Evolutionary conservation across 257 asterid genomes (phyloP), one percentile per base, ranked within the genome.

Genomic region (Sherardia arvensis): DNA sequence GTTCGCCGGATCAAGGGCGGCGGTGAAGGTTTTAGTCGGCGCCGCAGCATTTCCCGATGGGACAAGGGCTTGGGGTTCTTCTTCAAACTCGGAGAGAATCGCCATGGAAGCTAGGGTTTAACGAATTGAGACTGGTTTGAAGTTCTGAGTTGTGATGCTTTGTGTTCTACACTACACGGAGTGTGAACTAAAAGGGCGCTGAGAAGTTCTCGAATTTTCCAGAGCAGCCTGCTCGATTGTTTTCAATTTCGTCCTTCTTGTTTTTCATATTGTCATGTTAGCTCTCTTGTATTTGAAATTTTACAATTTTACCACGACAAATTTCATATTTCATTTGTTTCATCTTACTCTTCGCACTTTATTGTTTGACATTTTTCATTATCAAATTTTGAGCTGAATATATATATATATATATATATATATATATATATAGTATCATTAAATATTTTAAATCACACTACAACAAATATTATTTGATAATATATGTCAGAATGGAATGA

Each of bases 21-120:
- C 82, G 49, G 22, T 77, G 73, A 85, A 87, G 53, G 79, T 76
- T 85, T 66, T 45, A 1, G 73, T 4, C 5, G 78, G 34, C 8
- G 87, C 59, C 1, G 82, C 0, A 23, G 73, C 17, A 0, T 77
- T n/a, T 12, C 43, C 17, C 45, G 47, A 33, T 28, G 26, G 28
- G 7, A 28, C 12, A 1, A 47, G 73, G 59, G 66, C 66, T 63
- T 61, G 67, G 29, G 69, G 75, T 2, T 74, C 76, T 14, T 72
- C 83, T 40, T 84, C 97, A 78, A 73, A 86, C 0, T 83, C 95
- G 11, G 89, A 81, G 29, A 85, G 90, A 17, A 87, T 85, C 72
- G 94, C 95, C 95, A 84, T 87, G n/a, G 1, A 5, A 12, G 20
- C 21, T 21, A 34, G 56, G 56, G 56, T 49, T 49, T 49, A 18